phyloP scores from a whole-genome alignment of 768 basidiomycete species.

The Nidularia pulvinata region DNA sequence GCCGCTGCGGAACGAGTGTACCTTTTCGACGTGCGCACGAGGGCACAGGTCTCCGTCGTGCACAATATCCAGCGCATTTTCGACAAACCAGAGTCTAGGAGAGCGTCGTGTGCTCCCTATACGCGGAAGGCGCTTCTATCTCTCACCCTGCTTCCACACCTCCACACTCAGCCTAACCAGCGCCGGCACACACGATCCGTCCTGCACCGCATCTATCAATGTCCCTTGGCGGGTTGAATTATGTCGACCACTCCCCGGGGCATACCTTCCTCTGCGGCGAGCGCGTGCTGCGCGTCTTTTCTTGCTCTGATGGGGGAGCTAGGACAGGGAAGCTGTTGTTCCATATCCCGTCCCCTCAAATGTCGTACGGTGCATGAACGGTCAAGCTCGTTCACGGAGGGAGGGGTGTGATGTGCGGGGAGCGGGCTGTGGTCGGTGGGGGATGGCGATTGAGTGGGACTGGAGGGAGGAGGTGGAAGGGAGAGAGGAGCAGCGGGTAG shows the following conservation, averaged over 20 bases:
- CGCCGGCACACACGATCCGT: neutral
- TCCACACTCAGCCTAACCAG: neutral
- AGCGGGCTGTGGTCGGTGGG: neutral
- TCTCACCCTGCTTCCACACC: too few relatives aligned
- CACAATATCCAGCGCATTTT: slow-evolving; percentile 25
- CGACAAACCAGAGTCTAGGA: too few relatives aligned
- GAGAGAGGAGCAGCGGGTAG: slow-evolving; percentile 3
- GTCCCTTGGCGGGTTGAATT: slow-evolving; percentile 42
- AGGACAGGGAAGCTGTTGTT: too few relatives aligned
- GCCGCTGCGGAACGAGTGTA: slow-evolving; percentile 43
- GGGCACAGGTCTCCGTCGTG: slow-evolving; percentile 37
- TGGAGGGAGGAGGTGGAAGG: slow-evolving; percentile 7
- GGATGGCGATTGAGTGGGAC: slow-evolving; percentile 3
- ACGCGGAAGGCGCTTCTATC: too few relatives aligned
- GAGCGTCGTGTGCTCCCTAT: too few relatives aligned
- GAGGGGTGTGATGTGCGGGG: neutral
- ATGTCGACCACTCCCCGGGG: slow-evolving; percentile 62
- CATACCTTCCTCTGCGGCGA: slow-evolving; percentile 63
- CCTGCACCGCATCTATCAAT: neutral
- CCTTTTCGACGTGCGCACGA: slow-evolving; percentile 63
- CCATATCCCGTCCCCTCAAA: too few relatives aligned
- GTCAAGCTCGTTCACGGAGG: too few relatives aligned
- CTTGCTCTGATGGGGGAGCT: too few relatives aligned
- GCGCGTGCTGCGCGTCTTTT: slow-evolving; percentile 49
- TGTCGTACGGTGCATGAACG: too few relatives aligned